Evolutionary conservation across 331 rosid species (phyloP).

Genomic region (Quercus phellos): DNA sequence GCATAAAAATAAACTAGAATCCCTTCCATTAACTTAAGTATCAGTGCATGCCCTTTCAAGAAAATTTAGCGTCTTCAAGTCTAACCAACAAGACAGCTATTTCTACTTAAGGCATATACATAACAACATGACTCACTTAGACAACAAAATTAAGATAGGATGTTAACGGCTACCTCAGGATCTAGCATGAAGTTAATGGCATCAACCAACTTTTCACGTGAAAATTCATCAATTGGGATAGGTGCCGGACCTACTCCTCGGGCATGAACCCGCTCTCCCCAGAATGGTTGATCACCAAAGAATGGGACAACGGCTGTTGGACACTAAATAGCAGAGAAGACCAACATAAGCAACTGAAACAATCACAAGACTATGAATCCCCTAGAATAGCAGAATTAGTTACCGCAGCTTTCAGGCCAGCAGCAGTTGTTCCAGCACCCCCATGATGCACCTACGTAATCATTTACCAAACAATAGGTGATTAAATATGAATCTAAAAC

Average conservation of each 20-base stretch:
- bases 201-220: constrained; percentile 59
- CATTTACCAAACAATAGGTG: not conserved
- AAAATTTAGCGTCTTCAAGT: not conserved
- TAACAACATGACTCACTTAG: not conserved
- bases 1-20: not conserved
- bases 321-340: constrained; percentile 44
- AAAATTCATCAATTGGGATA: constrained; percentile 62
- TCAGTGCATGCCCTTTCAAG: not conserved
- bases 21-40: not conserved
- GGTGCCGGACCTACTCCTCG: constrained; percentile 95
- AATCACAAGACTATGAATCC: constrained; percentile 3
- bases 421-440: constrained; percentile 97
- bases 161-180: constrained; percentile 52
- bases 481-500: not conserved
- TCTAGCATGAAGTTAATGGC: constrained; percentile 80
- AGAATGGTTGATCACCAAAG: constrained; percentile 91
- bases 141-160: not conserved
- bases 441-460: constrained; percentile 81
- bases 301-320: constrained; percentile 90
- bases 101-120: not conserved
- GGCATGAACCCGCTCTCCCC: constrained; percentile 91
- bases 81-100: not conserved
- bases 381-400: not conserved
- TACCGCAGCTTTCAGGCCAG: constrained; percentile 95
- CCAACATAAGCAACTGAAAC: constrained; percentile 4